Base-by-base conservation (phyloP, 805 yeast genomes). In the Barnettozyma sucrosica region DNA sequence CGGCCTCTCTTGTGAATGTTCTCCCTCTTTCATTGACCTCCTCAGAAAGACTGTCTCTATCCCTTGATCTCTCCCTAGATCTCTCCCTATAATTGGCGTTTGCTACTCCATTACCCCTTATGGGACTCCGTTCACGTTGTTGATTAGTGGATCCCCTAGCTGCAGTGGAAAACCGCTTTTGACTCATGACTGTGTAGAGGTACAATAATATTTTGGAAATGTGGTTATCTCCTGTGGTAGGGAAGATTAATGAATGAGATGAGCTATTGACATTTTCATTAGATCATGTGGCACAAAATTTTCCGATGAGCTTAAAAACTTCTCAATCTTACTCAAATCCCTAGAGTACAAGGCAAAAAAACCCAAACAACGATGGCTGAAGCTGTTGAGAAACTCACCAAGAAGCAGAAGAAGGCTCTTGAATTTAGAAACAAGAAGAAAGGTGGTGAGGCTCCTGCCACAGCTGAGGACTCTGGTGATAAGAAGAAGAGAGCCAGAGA, bases 401-500 rank as follows among this genome's bases (percentile, higher is more conserved):
- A 81, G 69, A 82, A 80, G 57, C 81, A 83, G 62, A 70, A 69
- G 47, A 82, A 82, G 59, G 84, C 85, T 10, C 71, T 80, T 38
- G 78, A 76, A 57, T 82, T 81, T 64, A 70, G 77, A 45, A 64
- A 65, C 50, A 68, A 66, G 51, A 37, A 37, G 40, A 37, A 37
- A 14, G 28, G 14, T 37, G 26, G 9, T 7, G 21, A n/a, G 23
- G 14, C n/a, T 10, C 3, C 40, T 6, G 14, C 40, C 18, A 23
- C 40, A 3, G 24, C 39, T 7, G 24, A 18, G 21, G 4, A 19
- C 14, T 11, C 24, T 7, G 40, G 14, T 13, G 26, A 11, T 16
- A 52, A 54, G 28, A 49, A 41, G 24, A 51, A 51, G 32, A 48
- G 45, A 18, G 54, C 64, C 1, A 59, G 63, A 41, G 53, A 53